A percentile compares a stretch with the other conserved stretches of the same genome.
Conservation (phyloP, 495 filamentous ascomycete species). For the Penicillium crystallinum region DNA sequence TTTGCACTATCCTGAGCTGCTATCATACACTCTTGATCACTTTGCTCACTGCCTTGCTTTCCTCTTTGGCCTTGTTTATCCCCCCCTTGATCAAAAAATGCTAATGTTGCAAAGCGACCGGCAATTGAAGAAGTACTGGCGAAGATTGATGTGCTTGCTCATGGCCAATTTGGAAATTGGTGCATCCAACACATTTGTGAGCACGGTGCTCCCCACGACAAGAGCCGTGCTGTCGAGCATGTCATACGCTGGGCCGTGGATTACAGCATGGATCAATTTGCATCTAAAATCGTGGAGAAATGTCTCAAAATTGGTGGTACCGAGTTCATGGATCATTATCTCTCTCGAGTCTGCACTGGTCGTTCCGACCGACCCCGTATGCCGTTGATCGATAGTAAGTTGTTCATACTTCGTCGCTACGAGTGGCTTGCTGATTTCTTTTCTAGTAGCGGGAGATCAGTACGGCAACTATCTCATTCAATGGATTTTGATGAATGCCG, state of each 20-base stretch:
- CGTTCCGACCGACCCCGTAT: conserved; percentile 89
- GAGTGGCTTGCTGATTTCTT: conserved; percentile 20
- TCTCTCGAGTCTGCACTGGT: conserved; percentile 88
- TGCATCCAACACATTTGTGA: conserved; percentile 99
- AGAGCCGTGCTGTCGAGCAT: conserved; percentile 89
- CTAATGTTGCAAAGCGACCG: conserved; percentile 62
- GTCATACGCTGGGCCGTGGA: conserved; percentile 87
- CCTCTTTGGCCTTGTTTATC: background rate
- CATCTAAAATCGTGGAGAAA: conserved; percentile 98
- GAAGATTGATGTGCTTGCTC: conserved; percentile 91
- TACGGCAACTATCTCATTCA: conserved; percentile 98
- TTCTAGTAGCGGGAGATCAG: conserved; percentile 83
- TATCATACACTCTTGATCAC: background rate
- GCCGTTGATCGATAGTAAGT: conserved; percentile 88
- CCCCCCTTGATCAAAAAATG: conserved; percentile 4
- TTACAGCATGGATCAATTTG: conserved; percentile 99
- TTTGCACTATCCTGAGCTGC: background rate
- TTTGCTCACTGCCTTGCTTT: background rate
- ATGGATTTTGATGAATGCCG: conserved; percentile 86
- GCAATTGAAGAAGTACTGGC: conserved; percentile 94
- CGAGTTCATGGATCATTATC: conserved; percentile 89
- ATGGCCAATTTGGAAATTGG: conserved; percentile 99
- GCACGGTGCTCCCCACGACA: conserved; percentile 86
- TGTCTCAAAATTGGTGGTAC: conserved; percentile 92
- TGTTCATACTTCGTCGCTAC: background rate